Conservation (phyloP, 768 basidiomycete genomes). For the Naganishia antarctica region DNA sequence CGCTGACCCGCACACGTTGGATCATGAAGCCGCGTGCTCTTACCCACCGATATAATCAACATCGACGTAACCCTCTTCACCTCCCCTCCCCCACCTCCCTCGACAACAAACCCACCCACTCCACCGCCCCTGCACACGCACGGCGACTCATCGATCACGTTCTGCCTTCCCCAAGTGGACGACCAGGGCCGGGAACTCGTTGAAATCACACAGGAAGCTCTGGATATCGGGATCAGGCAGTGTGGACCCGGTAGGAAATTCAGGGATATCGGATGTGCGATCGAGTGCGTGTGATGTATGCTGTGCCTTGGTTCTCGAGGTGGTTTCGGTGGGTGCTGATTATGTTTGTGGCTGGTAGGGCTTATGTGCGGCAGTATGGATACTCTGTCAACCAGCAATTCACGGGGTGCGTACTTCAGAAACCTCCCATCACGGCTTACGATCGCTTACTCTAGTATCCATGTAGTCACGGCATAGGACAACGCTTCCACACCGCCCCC, state of each 20-base stretch:
- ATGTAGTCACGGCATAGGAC: conserved; percentile 69
- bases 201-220: conserved; percentile 59
- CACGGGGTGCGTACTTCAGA: conserved; percentile 53
- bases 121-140: conserved; percentile 67
- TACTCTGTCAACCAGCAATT: conserved; percentile 69
- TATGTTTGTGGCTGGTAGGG: background rate
- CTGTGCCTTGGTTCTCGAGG: background rate
- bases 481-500: conserved; percentile 70
- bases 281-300: conserved; percentile 48
- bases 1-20: conserved; percentile 8
- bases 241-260: conserved; percentile 72
- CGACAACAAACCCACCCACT: background rate
- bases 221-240: conserved; percentile 64
- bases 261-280: conserved; percentile 65
- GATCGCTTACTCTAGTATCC: background rate
- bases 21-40: conserved; percentile 65
- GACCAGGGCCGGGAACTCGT: conserved; percentile 64
- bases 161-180: conserved; percentile 75
- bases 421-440: background rate
- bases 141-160: conserved; percentile 82
- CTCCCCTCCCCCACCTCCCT: background rate
- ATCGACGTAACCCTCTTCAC: conserved; percentile 76
- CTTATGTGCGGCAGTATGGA: conserved; percentile 36
- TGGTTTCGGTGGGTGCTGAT: background rate
- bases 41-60: conserved; percentile 80